Conservation (phyloP, 768 basidiomycete species). For the Phaeotremella fagi region DNA sequence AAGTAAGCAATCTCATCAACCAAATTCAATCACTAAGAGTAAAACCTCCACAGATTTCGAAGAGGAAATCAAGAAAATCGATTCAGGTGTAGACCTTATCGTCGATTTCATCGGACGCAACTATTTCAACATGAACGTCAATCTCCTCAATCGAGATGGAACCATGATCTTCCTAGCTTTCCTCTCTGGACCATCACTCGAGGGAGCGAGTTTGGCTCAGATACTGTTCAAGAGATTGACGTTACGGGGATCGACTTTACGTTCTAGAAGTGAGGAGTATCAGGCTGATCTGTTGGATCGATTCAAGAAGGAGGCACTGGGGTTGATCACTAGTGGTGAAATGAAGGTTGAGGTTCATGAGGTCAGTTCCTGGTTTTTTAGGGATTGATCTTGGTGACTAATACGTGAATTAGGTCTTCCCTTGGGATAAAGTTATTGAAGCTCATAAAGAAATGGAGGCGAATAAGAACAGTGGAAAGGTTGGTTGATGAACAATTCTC, state of each 20-base stretch:
- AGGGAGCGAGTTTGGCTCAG: conserved; percentile 54
- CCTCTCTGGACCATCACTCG: conserved; percentile 39
- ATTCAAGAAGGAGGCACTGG: conserved; percentile 58
- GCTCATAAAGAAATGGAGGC: conserved; percentile 82
- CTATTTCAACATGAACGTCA: conserved; percentile 44
- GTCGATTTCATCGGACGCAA: conserved; percentile 61
- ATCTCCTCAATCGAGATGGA: conserved; percentile 39
- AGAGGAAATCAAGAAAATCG: conserved; percentile 61
- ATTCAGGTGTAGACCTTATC: conserved; percentile 72
- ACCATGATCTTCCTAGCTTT: conserved; percentile 45
- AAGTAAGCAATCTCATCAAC: conserved; percentile 13
- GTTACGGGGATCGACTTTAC: conserved; percentile 81
- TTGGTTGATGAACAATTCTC: conserved; percentile 14
- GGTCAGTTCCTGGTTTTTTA: conserved; percentile 49
- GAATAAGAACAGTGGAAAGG: conserved; percentile 59
- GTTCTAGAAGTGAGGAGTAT: conserved; percentile 68
- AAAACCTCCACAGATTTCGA: conserved; percentile 58
- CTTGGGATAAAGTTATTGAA: conserved; percentile 70
- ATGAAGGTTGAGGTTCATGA: conserved; percentile 74
- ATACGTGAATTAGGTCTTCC: conserved; percentile 58
- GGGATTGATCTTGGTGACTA: not conserved
- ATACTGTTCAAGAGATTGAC: conserved; percentile 79
- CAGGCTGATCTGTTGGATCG: conserved; percentile 64
- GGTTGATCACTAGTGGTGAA: conserved; percentile 60
- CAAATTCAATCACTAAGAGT: not conserved